Base-by-base conservation (phyloP, 1,139 yeast species). In the Pichia sp. region DNA sequence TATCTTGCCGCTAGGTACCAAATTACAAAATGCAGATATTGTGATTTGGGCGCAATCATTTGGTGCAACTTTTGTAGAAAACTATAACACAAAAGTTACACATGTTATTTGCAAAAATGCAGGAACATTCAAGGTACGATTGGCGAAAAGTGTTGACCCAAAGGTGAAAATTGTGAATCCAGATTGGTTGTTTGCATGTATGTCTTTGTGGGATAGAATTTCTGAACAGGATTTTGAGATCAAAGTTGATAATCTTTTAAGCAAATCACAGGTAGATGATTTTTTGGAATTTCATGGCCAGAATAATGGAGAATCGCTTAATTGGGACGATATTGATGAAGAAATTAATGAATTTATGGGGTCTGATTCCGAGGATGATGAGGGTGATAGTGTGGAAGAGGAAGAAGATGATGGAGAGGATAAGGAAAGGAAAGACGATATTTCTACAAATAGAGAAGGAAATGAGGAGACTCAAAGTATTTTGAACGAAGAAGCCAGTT, bases 41-140 rank as follows among this genome's bases (percentile, higher is more conserved):
- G 96, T 89, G 2, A 77, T 81, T 22, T 89, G 97, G 96, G 84
- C 91, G 15, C 74, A 77, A 43, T 85, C 89, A 45, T 91, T 91
- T 68, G 98, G 98, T 0, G 97, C 95, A 0, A 70, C 69, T 6
- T 89, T 91, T 9, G 84, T 84, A 1, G 71, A 79, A 17, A 89
- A 85, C 47, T 80, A 84, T 21, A 71, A 74, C 38, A 77, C 79
- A 15, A 68, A 75, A 4, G 91, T 94, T 2, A 93, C 98, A 0
- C 98, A 91, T 61, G 85, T 93, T 5, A 79, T 91, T 21, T 86
- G 96, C 35, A 71, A 71, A 45, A 83, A 80, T 45, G 80, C 85
- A 2, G 77, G 80, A 17, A 80, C 88, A 2, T 74, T 77, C 53
- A 91, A 91, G 60, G 95, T 91, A 3, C 72, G 91, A 39, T 67